These are phyloP conservation scores for Arthrobotrys musiformis DNA, from an alignment of 2,329 filamentous ascomycete genomes.

Conservation along the genomic window DNA sequence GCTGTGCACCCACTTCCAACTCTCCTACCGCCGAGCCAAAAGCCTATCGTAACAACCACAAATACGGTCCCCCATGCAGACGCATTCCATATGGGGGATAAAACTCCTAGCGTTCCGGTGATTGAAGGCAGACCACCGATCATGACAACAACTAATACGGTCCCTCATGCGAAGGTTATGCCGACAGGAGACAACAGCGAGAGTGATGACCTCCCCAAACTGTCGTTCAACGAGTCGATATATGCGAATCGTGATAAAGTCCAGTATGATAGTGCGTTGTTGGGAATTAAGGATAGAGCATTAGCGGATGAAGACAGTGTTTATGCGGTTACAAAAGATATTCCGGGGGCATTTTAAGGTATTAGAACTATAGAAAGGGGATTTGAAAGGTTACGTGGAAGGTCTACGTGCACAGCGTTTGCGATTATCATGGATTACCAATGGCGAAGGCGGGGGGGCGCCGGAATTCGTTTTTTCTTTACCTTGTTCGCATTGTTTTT, in stretches of 20 bases:
- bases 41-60: slow-evolving; percentile 29
- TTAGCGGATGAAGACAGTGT: slow-evolving; percentile 38
- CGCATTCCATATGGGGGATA: slow-evolving; percentile 18
- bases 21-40: not conserved
- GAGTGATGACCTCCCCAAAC: not conserved
- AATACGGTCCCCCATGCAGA: slow-evolving; percentile 29
- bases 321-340: slow-evolving; percentile 40
- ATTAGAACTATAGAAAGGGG: not conserved
- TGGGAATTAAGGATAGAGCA: not conserved
- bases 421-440: not conserved
- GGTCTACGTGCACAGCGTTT: not conserved
- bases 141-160: not conserved
- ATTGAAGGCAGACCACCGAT: slow-evolving; percentile 11
- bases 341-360: slow-evolving; percentile 32
- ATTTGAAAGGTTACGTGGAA: not conserved
- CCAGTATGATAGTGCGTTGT: not conserved
- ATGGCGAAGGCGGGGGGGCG: not conserved
- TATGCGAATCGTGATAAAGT: slow-evolving; percentile 12
- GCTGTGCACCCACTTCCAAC: not conserved
- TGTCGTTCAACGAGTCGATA: slow-evolving; percentile 1
- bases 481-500: not conserved
- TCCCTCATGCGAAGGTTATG: not conserved
- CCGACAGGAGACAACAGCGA: not conserved
- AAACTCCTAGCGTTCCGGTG: not conserved
- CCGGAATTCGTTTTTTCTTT: not conserved